Evolutionary conservation across 805 yeast genomes (phyloP).

Genomic region (Starmerella gropengiesseri): DNA sequence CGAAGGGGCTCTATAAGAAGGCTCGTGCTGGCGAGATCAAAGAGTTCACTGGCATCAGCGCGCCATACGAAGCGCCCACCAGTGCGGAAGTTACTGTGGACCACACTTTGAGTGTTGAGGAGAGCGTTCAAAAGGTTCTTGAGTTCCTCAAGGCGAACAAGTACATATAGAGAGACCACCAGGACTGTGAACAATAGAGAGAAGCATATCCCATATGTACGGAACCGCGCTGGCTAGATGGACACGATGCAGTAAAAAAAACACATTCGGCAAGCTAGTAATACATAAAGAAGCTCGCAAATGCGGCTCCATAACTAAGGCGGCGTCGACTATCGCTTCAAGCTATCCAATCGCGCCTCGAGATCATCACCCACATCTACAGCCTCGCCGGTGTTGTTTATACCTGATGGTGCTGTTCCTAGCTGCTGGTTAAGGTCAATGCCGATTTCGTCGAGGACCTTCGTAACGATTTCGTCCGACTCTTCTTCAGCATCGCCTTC

Average conservation of each 20-base stretch:
- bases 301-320: neutral
- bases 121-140: conserved; percentile 62
- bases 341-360: conserved; percentile 77
- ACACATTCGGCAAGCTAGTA: too few species aligned
- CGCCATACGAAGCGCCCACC: conserved; percentile 91
- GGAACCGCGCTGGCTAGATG: too few species aligned
- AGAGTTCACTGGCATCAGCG: conserved; percentile 91
- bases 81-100: conserved; percentile 76
- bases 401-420: conserved; percentile 41
- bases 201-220: too few species aligned
- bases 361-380: conserved; percentile 62
- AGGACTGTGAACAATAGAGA: too few species aligned
- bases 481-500: conserved; percentile 60
- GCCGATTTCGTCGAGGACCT: conserved; percentile 92
- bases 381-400: conserved; percentile 28
- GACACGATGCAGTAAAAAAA: too few species aligned
- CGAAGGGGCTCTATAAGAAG: conserved; percentile 92
- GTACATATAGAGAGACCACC: conserved; percentile 14
- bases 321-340: conserved; percentile 41
- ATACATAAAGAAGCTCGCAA: too few species aligned
- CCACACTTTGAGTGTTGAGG: conserved; percentile 61
- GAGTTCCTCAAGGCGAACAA: conserved; percentile 36
- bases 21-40: conserved; percentile 91
- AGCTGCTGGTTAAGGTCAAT: conserved; percentile 55
- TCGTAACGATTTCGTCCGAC: conserved; percentile 79